Conservation (phyloP, 805 yeast genomes). For the Candida suzukii region DNA sequence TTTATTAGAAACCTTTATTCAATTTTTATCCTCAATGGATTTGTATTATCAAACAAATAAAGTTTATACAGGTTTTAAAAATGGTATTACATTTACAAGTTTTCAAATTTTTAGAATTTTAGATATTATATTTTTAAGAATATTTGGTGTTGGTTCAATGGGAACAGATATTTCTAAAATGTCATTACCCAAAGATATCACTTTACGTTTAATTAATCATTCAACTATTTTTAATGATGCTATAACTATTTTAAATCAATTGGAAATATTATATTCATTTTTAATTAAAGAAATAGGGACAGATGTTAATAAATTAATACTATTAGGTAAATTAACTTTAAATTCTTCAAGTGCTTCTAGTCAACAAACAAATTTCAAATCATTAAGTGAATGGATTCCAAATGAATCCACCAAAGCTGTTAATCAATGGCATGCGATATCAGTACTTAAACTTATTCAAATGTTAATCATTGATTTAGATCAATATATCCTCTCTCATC, state of each 20-base stretch:
- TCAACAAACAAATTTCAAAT: conserved; percentile 10
- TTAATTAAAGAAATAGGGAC: conserved; percentile 24
- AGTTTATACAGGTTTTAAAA: conserved; percentile 12
- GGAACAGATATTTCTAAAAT: neutral
- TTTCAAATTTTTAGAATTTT: conserved; percentile 20
- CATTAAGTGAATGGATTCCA: conserved; percentile 11
- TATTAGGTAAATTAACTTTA: conserved; percentile 15
- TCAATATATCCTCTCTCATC: conserved; percentile 24
- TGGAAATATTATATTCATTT: conserved; percentile 21
- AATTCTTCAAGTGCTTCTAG: conserved; percentile 2
- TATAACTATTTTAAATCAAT: conserved; percentile 15
- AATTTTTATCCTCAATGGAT: conserved; percentile 23
- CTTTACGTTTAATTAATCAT: conserved; percentile 2
- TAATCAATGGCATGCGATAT: conserved; percentile 20
- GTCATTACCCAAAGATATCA: neutral
- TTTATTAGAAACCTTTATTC: conserved; percentile 22
- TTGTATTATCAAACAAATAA: conserved; percentile 23
- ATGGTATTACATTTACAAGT: conserved; percentile 24
- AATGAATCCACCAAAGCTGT: conserved; percentile 5
- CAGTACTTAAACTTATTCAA: conserved; percentile 21
- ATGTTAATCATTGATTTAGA: conserved; percentile 21
- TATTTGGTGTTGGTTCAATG: conserved; percentile 13
- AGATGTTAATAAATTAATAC: conserved; percentile 26
- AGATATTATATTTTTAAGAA: conserved; percentile 13
- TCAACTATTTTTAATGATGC: conserved; percentile 13